phyloP scores from a whole-genome alignment of 2,329 filamentous ascomycete genomes.

The Epicoccum nigrum region DNA sequence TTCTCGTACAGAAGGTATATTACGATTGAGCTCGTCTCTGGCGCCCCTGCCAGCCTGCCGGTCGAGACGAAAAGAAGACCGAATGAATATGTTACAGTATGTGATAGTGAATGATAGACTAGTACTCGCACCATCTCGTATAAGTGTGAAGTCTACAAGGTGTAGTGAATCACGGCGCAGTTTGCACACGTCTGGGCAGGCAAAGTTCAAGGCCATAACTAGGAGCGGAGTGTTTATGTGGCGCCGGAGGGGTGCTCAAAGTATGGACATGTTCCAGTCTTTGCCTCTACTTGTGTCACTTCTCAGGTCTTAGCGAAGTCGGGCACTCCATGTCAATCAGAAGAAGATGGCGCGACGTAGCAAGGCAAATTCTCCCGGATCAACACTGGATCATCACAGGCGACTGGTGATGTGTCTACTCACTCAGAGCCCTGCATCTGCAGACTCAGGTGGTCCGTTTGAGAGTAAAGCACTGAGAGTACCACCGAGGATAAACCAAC shows the following conservation, averaged over 20 bases:
- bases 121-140: too few relatives aligned
- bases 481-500: conserved; percentile 57
- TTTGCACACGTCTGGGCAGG: conserved; percentile 3
- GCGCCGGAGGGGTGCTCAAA: conserved; percentile 48
- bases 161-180: conserved; percentile 2
- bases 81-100: too few relatives aligned
- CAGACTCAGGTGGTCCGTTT: conserved; percentile 50
- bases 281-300: conserved; percentile 56
- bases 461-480: conserved; percentile 45
- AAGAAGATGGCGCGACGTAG: not conserved
- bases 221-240: conserved; percentile 11
- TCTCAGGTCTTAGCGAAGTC: conserved; percentile 56
- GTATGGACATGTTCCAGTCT: conserved; percentile 59
- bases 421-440: conserved; percentile 50
- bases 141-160: conserved; percentile 13
- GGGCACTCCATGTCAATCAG: conserved; percentile 54
- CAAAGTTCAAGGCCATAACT: conserved; percentile 11
- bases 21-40: too few relatives aligned
- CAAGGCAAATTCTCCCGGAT: conserved; percentile 53
- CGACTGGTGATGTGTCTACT: conserved; percentile 7
- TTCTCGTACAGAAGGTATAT: too few relatives aligned
- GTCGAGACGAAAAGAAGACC: too few relatives aligned
- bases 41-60: too few relatives aligned
- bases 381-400: conserved; percentile 57
- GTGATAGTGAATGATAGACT: too few relatives aligned